These are phyloP conservation scores for Polyplosphaeria fusca DNA, from an alignment of 495 filamentous ascomycete genomes.

Conservation along the genomic window DNA sequence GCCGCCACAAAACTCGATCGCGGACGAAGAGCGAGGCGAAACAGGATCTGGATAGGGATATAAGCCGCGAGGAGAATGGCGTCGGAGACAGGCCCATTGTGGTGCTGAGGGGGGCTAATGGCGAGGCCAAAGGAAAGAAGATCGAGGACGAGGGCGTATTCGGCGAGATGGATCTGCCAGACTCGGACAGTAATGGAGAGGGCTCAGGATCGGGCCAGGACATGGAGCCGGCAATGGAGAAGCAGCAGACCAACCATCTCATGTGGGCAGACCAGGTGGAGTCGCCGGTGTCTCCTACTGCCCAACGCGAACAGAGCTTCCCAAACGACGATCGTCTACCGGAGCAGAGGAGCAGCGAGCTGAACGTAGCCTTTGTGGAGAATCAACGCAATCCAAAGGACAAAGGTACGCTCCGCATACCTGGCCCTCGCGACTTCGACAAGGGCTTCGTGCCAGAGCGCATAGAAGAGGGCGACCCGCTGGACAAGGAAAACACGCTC, in stretches of 20 bases:
- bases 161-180: neutral
- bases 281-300: neutral
- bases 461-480: conserved; percentile 41
- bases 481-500: conserved; percentile 19
- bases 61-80: conserved; percentile 58
- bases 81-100: conserved; percentile 70
- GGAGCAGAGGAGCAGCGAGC: conserved; percentile 57
- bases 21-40: conserved; percentile 54
- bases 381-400: conserved; percentile 74
- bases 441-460: conserved; percentile 66
- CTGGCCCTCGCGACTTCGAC: conserved; percentile 82
- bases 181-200: conserved; percentile 30
- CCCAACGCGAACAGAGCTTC: neutral
- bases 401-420: conserved; percentile 73
- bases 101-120: conserved; percentile 59
- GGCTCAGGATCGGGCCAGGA: conserved; percentile 10
- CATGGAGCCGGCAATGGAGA: neutral
- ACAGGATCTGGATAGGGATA: conserved; percentile 38
- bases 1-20: conserved; percentile 55
- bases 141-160: conserved; percentile 36
- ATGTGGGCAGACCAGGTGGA: conserved; percentile 62
- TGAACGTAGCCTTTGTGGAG: conserved; percentile 82
- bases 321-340: conserved; percentile 45
- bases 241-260: conserved; percentile 52
- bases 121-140: conserved; percentile 47